Evolutionary conservation across 306 rosid genomes (phyloP).

Genomic region (Mimosa bimucronata): DNA sequence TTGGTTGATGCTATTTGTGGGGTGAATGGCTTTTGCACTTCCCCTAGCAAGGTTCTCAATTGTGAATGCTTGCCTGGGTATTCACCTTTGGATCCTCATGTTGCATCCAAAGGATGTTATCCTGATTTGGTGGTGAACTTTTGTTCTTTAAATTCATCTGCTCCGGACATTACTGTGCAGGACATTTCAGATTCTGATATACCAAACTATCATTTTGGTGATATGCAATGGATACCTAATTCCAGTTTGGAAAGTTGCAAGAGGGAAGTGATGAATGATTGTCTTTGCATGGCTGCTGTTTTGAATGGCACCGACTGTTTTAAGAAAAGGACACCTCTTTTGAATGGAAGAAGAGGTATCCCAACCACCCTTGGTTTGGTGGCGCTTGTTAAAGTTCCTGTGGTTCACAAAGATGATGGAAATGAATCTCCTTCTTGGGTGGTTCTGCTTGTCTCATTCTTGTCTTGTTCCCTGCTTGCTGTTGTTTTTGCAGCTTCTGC

Average conservation of each 20-base stretch:
- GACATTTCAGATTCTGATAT: slow-evolving; percentile 31
- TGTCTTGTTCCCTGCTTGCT: slow-evolving; percentile 37
- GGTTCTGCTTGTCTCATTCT: slow-evolving; percentile 29
- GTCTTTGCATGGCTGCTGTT: slow-evolving; percentile 45
- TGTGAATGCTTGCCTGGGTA: slow-evolving; percentile 51
- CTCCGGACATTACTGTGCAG: slow-evolving; percentile 4
- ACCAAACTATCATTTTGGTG: background rate
- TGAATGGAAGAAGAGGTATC: slow-evolving; percentile 26
- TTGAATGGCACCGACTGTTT: background rate
- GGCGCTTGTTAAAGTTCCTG: slow-evolving; percentile 36
- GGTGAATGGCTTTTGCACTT: slow-evolving; percentile 46
- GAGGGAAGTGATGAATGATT: slow-evolving; percentile 41
- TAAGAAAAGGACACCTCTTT: slow-evolving; percentile 46
- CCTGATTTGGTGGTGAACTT: slow-evolving; percentile 37
- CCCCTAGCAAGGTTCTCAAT: background rate
- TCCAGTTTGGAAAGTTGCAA: slow-evolving; percentile 31
- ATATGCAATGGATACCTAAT: background rate
- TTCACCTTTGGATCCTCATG: slow-evolving; percentile 36
- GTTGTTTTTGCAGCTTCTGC: slow-evolving; percentile 34
- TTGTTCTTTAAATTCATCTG: slow-evolving; percentile 39
- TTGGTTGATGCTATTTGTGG: slow-evolving; percentile 47
- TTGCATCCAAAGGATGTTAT: slow-evolving; percentile 51
- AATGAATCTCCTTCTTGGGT: slow-evolving; percentile 27
- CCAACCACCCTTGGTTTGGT: slow-evolving; percentile 7
- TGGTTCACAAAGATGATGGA: background rate